These are phyloP conservation scores for Solanum bulbocastanum DNA, from an alignment of 257 asterid genomes.

Conservation along the genomic window DNA sequence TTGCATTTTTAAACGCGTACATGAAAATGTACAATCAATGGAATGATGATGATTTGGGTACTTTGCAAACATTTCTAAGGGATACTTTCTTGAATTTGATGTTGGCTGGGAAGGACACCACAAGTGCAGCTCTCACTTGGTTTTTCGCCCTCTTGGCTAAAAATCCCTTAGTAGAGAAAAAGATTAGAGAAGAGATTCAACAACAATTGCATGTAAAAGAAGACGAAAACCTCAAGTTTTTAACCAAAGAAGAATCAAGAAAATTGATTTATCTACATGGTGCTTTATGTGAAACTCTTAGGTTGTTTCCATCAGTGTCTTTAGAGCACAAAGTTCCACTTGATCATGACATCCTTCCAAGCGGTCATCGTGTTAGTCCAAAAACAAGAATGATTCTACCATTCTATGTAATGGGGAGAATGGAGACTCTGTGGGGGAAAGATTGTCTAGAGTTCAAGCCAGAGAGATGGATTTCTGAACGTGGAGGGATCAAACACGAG, in stretches of 20 bases:
- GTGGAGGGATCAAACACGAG: neutral
- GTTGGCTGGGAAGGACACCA: neutral
- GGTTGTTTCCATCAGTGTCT: neutral
- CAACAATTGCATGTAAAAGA: neutral
- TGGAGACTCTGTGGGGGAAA: neutral
- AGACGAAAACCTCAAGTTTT: neutral
- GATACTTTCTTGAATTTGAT: neutral
- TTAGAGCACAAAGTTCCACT: neutral
- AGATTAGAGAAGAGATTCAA: neutral
- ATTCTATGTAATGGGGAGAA: neutral
- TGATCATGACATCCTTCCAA: neutral
- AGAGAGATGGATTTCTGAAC: neutral
- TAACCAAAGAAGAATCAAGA: neutral
- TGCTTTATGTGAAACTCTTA: neutral
- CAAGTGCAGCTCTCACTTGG: neutral
- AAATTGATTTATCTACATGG: conserved; percentile 1
- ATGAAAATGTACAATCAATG: neutral
- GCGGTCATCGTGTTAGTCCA: neutral
- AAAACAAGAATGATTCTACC: neutral
- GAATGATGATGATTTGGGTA: neutral
- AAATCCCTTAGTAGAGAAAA: neutral
- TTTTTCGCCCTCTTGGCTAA: neutral
- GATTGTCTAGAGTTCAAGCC: conserved; percentile 2
- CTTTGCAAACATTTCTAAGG: neutral
- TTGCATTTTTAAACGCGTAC: neutral